Evolutionary conservation across 768 basidiomycete genomes (phyloP).

Genomic region (Kwoniella heveanensis): DNA sequence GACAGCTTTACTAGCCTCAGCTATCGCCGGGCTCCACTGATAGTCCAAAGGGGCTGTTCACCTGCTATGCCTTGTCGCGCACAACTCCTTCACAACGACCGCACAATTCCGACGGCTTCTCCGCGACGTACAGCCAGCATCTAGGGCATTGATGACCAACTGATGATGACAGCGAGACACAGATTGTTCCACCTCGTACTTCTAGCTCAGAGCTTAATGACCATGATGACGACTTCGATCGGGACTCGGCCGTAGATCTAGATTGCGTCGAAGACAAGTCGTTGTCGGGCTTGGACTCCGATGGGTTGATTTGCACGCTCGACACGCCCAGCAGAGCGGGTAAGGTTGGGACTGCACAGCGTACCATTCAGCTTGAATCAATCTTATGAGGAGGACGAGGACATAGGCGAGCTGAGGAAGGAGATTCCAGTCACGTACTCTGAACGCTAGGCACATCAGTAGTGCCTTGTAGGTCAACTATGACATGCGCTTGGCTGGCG

Average conservation of each 20-base stretch:
- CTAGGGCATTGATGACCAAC: slow-evolving; percentile 75
- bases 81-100: slow-evolving; percentile 61
- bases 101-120: slow-evolving; percentile 64
- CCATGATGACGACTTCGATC: background rate
- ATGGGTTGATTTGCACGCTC: background rate
- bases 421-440: background rate
- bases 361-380: too few species aligned
- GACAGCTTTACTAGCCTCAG: too few species aligned
- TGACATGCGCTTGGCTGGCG: slow-evolving; percentile 8
- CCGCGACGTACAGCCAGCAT: slow-evolving; percentile 79
- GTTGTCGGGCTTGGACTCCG: background rate
- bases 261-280: background rate
- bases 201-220: background rate
- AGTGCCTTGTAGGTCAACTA: background rate
- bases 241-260: background rate
- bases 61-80: too few species aligned
- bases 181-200: slow-evolving; percentile 50
- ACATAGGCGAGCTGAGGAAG: background rate
- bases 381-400: too few species aligned
- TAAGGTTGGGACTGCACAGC: background rate
- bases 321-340: background rate
- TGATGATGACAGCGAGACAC: slow-evolving; percentile 60
- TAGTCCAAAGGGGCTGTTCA: too few species aligned
- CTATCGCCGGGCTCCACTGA: too few species aligned
- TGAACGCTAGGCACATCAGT: background rate